Evolutionary conservation across 108 stramenopile species (phyloP), one percentile per base, ranked within the genome.

Genomic region (Halocafeteria seosinensis): DNA sequence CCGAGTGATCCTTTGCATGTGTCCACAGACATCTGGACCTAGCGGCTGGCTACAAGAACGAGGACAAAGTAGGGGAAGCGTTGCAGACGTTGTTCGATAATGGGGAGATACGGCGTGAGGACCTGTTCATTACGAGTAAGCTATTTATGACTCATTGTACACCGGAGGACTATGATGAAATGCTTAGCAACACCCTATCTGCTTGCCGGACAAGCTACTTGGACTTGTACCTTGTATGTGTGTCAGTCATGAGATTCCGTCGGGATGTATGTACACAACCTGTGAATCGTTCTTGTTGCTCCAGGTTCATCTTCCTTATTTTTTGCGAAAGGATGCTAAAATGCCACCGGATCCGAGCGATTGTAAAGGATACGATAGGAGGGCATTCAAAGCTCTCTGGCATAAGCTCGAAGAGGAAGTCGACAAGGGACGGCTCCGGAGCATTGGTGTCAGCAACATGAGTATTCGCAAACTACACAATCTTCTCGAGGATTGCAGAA

Each of bases 91-190:
- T 61, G 3, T 79, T 89, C 35, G 27, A 66, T 23, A 84, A 82
- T 27, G 87, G 87, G 0, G 42, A 87, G 26, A 50, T 82, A 12
- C 33, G 69, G 11, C 74, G 88, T 8, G 74, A 81, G 24, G 88
- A 89, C 34, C 79, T 89, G 34, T 89, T 85, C 66, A 36, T 89
- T 3, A 86, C 84, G 0, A 80, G 85, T 61, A 89, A 89, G 80
- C 63, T 87, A 17, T 81, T 67, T 12, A 63, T 67, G 23, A 30
- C 58, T 11, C 63, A 76, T 55, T 80, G 63, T 50, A 83, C 81
- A 23, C 82, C 74, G 70, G 73, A 85, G 23, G 53, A 72, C 37
- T 88, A 89, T 11, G 74, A 74, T 17, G 23, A 78, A 52, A 87
- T 87, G 23, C 68, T 85, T 34, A 25, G 63, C 26, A 38, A 62